Percentiles rank a stretch among this genome's conserved stretches.
Evolutionary conservation across 169 alveolate genomes (phyloP).

Genomic region (Cryptosporidium tyzzeri): DNA sequence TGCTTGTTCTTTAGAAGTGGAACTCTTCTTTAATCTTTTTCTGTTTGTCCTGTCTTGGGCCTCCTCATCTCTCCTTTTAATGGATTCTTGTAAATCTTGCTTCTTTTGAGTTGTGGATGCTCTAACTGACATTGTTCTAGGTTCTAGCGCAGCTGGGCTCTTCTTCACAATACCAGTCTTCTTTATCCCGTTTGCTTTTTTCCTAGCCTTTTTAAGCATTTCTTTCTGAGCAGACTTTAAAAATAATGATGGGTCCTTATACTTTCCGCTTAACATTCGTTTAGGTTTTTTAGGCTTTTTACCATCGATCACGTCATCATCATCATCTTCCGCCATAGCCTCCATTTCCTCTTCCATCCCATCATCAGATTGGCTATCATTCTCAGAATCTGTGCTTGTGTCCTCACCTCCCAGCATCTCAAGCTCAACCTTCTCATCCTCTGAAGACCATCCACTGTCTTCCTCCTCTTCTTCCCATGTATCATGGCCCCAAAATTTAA

Average conservation of each 20-base stretch:
- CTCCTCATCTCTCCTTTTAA: slow-evolving; percentile 48
- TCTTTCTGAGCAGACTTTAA: slow-evolving; percentile 67
- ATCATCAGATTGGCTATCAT: slow-evolving; percentile 21
- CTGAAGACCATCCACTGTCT: slow-evolving; percentile 77
- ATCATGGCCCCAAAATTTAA: slow-evolving; percentile 76
- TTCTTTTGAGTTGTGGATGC: slow-evolving; percentile 47
- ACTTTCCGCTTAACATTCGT: slow-evolving; percentile 25
- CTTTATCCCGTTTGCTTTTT: slow-evolving; percentile 2
- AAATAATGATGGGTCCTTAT: slow-evolving; percentile 70
- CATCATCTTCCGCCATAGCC: neutral
- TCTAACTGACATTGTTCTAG: slow-evolving; percentile 60
- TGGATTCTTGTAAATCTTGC: slow-evolving; percentile 44
- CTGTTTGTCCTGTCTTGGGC: neutral
- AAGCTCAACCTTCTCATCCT: slow-evolving; percentile 73
- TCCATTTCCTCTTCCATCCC: slow-evolving; percentile 42
- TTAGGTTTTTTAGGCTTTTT: slow-evolving; percentile 11
- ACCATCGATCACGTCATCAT: slow-evolving; percentile 9
- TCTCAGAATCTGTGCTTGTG: slow-evolving; percentile 30
- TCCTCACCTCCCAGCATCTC: slow-evolving; percentile 46
- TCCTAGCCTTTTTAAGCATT: slow-evolving; percentile 27
- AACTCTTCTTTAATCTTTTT: neutral
- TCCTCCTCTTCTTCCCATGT: slow-evolving; percentile 75
- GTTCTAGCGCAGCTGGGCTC: neutral
- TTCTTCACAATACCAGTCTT: slow-evolving; percentile 3
- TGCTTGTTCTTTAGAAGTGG: neutral